These are phyloP conservation scores for Tricholoma sp. DNA, from an alignment of 768 basidiomycete species.

Conservation along the genomic window DNA sequence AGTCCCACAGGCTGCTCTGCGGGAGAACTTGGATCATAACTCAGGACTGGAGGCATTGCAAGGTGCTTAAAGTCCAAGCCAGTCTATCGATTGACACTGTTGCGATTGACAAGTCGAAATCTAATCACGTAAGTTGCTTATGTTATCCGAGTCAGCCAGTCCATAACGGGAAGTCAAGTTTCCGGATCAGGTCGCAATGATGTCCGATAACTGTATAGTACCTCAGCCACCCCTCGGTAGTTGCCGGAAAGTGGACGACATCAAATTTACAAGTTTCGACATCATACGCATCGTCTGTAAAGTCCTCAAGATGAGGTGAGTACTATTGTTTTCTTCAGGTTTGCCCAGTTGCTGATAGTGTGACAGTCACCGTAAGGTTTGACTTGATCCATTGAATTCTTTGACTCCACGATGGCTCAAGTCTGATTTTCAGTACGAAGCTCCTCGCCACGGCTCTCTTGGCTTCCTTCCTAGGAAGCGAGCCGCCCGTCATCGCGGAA, in stretches of 20 bases:
- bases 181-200: constrained; percentile 3
- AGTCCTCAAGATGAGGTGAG: constrained; percentile 63
- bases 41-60: constrained; percentile 10
- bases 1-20: constrained; percentile 36
- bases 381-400: constrained; percentile 11
- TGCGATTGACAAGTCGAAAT: too few relatives aligned
- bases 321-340: constrained; percentile 9
- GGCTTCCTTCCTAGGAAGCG: constrained; percentile 97
- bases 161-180: constrained; percentile 12
- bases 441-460: constrained; percentile 96
- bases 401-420: constrained; percentile 1
- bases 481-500: constrained; percentile 94
- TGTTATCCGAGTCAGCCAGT: not conserved
- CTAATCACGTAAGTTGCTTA: too few relatives aligned
- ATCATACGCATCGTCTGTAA: constrained; percentile 32
- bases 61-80: constrained; percentile 3
- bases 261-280: constrained; percentile 26
- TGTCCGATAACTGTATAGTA: constrained; percentile 36
- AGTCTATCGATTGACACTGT: too few relatives aligned
- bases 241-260: constrained; percentile 23
- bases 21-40: constrained; percentile 34
- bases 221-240: constrained; percentile 29
- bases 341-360: constrained; percentile 10
- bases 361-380: constrained; percentile 83
- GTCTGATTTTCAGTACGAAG: constrained; percentile 74